Base-by-base conservation (phyloP, 1,139 yeast species). In the Diutina siamensis region DNA sequence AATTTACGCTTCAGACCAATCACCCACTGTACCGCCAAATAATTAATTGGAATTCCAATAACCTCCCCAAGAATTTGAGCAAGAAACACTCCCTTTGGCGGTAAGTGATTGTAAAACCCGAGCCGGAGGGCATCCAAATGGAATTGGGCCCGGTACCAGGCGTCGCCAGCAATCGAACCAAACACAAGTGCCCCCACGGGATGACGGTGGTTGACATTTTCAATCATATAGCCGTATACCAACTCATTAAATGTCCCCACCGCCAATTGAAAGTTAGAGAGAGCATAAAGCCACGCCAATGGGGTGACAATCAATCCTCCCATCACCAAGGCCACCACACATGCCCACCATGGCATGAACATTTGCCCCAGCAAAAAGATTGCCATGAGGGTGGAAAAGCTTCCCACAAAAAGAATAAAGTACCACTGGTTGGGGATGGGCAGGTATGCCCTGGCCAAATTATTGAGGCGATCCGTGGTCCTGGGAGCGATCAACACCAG, bases 111-210 rank as follows among this genome's bases (percentile, higher is more conserved):
- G 55, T 72, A 73, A 51, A 71, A 68, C 1, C 77, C 78, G 12
- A 72, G 57, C 48, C 71, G 65, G 63, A 71, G 67, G 55, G 71
- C 69, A 49, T 72, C 74, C 32, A 73, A 58, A 52, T 71, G 71
- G 50, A 62, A 69, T 52, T 73, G 78, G 1, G 77, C 76, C 44
- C 78, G 54, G 50, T 73, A 72, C 76, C 78, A 73, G 1, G 77
- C 74, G 53, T 72, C 70, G 1, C 78, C 78, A 0, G 76, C 74
- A 15, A 74, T 60, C 2, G 76, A 67, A 3, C 77, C 75, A 53
- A 71, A 73, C 2, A 71, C 65, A 1, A 71, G 57, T 1, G 75
- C 77, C 10, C 75, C 71, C 1, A 68, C 74, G 0, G 77, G 78
- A 48, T 72, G 76, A 41, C 55, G 55, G 18, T 54, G 46, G 2